Evolutionary conservation across 768 basidiomycete genomes (phyloP).

Genomic region (Leucogyrophana mollusca): DNA sequence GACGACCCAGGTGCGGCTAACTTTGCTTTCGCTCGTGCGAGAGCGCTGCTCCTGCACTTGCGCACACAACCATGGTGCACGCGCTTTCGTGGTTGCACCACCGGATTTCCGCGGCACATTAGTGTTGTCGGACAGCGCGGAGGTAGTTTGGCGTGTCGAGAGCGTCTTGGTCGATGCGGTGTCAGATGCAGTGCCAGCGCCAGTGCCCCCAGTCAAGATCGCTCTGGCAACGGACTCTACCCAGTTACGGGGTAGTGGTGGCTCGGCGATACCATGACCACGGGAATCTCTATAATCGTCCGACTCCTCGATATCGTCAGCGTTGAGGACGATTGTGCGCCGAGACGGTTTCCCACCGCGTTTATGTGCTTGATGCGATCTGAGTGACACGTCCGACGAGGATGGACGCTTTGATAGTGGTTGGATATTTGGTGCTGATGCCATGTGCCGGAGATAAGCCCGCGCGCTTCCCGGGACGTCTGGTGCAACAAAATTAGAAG

Average conservation of each 20-base stretch:
- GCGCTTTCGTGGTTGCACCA: slow-evolving; percentile 7
- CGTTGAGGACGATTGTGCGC: slow-evolving; percentile 31
- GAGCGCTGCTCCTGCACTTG: slow-evolving; percentile 32
- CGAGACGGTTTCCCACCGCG: slow-evolving; percentile 32
- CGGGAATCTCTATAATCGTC: slow-evolving; percentile 15
- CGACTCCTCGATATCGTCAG: slow-evolving; percentile 24
- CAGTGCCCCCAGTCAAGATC: slow-evolving; percentile 52
- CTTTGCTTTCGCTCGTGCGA: slow-evolving; percentile 27
- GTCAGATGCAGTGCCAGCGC: slow-evolving; percentile 36
- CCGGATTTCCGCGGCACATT: slow-evolving; percentile 16
- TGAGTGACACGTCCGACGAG: slow-evolving; percentile 27
- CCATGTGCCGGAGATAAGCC: slow-evolving; percentile 74
- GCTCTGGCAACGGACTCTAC: slow-evolving; percentile 68
- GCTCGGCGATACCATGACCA: slow-evolving; percentile 31
- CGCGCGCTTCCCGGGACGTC: slow-evolving; percentile 52
- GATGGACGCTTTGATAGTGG: slow-evolving; percentile 32
- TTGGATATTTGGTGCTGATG: slow-evolving; percentile 51
- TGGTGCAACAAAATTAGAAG: slow-evolving; percentile 19
- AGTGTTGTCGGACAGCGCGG: slow-evolving; percentile 23
- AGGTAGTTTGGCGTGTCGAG: slow-evolving; percentile 22
- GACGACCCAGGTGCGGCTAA: slow-evolving; percentile 56
- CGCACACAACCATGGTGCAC: slow-evolving; percentile 33
- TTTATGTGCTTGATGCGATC: slow-evolving; percentile 39
- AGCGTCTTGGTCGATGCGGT: slow-evolving; percentile 20
- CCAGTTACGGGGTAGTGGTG: slow-evolving; percentile 71